These are phyloP conservation scores for Ophiostoma montium DNA, from an alignment of 2,329 filamentous ascomycete genomes.

Conservation along the genomic window DNA sequence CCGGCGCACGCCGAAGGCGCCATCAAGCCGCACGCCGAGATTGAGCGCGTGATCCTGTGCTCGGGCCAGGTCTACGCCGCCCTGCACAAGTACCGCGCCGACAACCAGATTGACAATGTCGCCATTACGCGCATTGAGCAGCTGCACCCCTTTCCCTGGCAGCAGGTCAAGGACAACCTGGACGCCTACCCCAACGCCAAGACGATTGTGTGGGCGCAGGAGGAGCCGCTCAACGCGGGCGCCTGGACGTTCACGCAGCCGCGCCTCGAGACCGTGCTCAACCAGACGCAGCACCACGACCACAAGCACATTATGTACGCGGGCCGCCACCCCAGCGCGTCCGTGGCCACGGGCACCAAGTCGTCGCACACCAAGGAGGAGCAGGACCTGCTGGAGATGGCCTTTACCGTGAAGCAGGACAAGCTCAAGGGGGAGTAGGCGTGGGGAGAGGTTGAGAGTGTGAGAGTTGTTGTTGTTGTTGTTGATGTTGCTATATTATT, in stretches of 20 bases:
- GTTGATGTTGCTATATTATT: too few relatives aligned
- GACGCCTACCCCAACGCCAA: constrained; percentile 95
- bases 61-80: constrained; percentile 87
- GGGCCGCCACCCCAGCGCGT: constrained; percentile 82
- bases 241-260: constrained; percentile 97
- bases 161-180: constrained; percentile 89
- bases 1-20: constrained; percentile 62
- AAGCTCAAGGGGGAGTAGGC: constrained; percentile 55
- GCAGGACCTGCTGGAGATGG: constrained; percentile 59
- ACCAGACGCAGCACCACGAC: constrained; percentile 84
- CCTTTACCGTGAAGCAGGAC: constrained; percentile 50
- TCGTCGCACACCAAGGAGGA: constrained; percentile 81
- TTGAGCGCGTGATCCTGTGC: constrained; percentile 90
- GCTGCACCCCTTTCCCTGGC: constrained; percentile 97
- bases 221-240: constrained; percentile 94
- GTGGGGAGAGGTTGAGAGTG: too few relatives aligned
- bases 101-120: constrained; percentile 76
- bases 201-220: constrained; percentile 93
- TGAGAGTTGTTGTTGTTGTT: not conserved
- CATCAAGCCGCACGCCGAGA: constrained; percentile 70
- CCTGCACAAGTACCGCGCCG: constrained; percentile 77
- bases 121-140: constrained; percentile 95
- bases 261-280: constrained; percentile 88
- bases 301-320: constrained; percentile 96
- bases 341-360: constrained; percentile 89